Evolutionary conservation across 2,329 filamentous ascomycete genomes (phyloP), one percentile per base, ranked within the genome.

Genomic region (Penicillium brasilianum): DNA sequence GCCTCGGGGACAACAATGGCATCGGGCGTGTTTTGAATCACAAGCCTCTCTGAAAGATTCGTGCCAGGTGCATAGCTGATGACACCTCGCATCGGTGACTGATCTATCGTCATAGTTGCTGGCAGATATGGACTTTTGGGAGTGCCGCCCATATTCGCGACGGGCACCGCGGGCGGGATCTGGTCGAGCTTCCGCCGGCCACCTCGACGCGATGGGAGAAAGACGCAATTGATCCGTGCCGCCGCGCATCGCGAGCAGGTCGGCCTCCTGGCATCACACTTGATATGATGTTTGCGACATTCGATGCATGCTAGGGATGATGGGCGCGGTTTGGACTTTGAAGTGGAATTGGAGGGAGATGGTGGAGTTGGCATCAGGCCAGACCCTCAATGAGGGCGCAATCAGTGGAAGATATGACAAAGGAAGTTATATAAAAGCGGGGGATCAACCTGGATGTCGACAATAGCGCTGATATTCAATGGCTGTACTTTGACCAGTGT

Each of bases 1-100:
- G 74, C 65, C 43, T 73, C 70, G 0, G 63, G 61, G 2, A 52
- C 50, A 7, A 52, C 32, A 7, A 52, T 39, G 11, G 32, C 25
- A 16, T 37, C 32, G 50, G 50, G 18, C 1, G 34, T 36, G 3
- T 10, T 34, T 36, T 36, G 34, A 14, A 52, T 6, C 1, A 7
- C 18, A n/a, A 9, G 34, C 18, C 0, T 20, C 13, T 39, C 18
- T 14, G 20, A 7, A 22, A 39, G 13, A n/a, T 25, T 11, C 5
- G 50, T 32, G 18, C 11, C 14, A 6, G 50, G 32, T 8, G 18
- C 10, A 25, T 52, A 16, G 11, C 10, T 18, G 11, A 37, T n/a
- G 11, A n/a, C 11, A 1, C 32, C 10, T 25, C 34, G 8, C 7
- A 13, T 4, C 28, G 9, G 50, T 28, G 50, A 3, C n/a, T 22